These are phyloP conservation scores for Canariomyces notabilis DNA, from an alignment of 2,329 filamentous ascomycete species.

Conservation along the genomic window DNA sequence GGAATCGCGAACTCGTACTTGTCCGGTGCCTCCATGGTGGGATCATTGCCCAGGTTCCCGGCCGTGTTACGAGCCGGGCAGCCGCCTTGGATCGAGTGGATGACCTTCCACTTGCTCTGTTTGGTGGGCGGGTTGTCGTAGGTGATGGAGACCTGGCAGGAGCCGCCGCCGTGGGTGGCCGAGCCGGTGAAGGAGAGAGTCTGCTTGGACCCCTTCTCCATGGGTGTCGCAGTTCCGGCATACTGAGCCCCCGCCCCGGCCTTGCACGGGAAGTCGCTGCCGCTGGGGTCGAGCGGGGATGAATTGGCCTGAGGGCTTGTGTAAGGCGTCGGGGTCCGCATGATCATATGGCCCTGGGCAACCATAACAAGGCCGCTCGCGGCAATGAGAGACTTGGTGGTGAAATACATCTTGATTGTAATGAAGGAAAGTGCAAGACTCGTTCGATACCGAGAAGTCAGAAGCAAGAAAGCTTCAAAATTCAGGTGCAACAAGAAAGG, in stretches of 20 bases:
- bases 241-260: constrained; percentile 39
- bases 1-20: constrained; percentile 70
- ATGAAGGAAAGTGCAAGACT: constrained; percentile 20
- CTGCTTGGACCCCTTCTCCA: constrained; percentile 58
- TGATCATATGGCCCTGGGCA: constrained; percentile 70
- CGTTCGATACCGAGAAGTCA: constrained; percentile 21
- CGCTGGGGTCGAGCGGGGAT: constrained; percentile 55
- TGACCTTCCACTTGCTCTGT: constrained; percentile 74
- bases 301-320: constrained; percentile 43
- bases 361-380: constrained; percentile 53
- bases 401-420: constrained; percentile 45
- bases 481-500: constrained; percentile 23
- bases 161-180: constrained; percentile 84
- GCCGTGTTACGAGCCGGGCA: constrained; percentile 60
- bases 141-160: constrained; percentile 83
- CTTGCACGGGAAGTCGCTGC: constrained; percentile 82
- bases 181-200: constrained; percentile 61
- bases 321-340: constrained; percentile 65
- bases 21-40: constrained; percentile 42
- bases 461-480: constrained; percentile 18
- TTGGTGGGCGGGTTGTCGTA: constrained; percentile 66
- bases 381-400: constrained; percentile 44
- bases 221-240: constrained; percentile 51
- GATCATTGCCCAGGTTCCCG: constrained; percentile 54
- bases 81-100: constrained; percentile 80